A percentile compares a stretch with the other conserved stretches of the same genome.
These are phyloP conservation scores for Russula earlei DNA, from an alignment of 768 basidiomycete species.

Conservation along the genomic window DNA sequence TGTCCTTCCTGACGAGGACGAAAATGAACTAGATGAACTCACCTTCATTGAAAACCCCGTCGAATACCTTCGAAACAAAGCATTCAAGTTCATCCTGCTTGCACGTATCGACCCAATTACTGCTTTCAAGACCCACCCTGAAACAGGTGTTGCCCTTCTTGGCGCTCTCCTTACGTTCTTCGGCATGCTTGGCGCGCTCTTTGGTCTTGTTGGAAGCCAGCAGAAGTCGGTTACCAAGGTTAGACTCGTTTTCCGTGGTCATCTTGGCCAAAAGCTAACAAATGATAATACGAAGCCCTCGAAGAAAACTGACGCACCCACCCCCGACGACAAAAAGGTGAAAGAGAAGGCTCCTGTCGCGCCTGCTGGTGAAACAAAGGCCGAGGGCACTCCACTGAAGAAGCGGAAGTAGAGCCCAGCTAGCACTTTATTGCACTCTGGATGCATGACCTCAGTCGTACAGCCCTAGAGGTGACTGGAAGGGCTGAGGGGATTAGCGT, in stretches of 20 bases:
- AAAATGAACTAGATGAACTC: slow-evolving; percentile 32
- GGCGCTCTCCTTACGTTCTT: slow-evolving; percentile 71
- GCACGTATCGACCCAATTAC: slow-evolving; percentile 64
- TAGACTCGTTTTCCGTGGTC: slow-evolving; percentile 15
- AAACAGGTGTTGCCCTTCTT: slow-evolving; percentile 71
- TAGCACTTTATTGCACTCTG: not conserved
- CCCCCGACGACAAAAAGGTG: slow-evolving; percentile 53
- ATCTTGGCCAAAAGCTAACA: not conserved
- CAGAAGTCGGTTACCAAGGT: slow-evolving; percentile 71
- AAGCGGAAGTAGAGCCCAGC: slow-evolving; percentile 55
- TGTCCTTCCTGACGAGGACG: slow-evolving; percentile 32
- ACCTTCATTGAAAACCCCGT: slow-evolving; percentile 67
- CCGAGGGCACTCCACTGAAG: slow-evolving; percentile 58
- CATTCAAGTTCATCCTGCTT: slow-evolving; percentile 70
- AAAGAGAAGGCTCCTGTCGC: slow-evolving; percentile 59
- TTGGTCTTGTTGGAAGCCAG: slow-evolving; percentile 67
- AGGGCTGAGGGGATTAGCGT: not conserved
- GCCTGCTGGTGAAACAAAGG: slow-evolving; percentile 64
- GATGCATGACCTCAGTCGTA: not conserved
- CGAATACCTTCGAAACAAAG: slow-evolving; percentile 69
- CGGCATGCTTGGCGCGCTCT: slow-evolving; percentile 72
- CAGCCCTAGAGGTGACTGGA: not conserved
- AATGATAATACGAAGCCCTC: slow-evolving; percentile 36
- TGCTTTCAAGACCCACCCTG: slow-evolving; percentile 84
- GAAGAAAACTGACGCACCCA: slow-evolving; percentile 67